phyloP scores from a whole-genome alignment of 768 basidiomycete genomes.

The Lactarius vividus region DNA sequence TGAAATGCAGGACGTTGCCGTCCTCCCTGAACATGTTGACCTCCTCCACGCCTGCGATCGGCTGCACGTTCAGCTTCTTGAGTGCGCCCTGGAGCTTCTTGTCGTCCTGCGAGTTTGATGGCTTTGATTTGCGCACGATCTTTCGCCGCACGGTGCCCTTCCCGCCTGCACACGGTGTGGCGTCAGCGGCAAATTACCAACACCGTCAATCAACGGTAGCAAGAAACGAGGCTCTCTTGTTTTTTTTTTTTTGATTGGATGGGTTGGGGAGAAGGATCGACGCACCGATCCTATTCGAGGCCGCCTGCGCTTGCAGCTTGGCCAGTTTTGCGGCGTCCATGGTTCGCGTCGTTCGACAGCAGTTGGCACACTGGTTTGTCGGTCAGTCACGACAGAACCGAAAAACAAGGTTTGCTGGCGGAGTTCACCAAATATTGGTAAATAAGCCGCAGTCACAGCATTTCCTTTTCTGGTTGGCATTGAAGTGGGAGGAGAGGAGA shows the following conservation, averaged over 20 bases:
- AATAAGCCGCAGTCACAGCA: conserved; percentile 9
- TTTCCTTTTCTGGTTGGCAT: conserved; percentile 13
- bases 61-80: conserved; percentile 97
- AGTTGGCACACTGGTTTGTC: conserved; percentile 29
- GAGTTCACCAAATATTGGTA: conserved; percentile 29
- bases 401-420: conserved; percentile 29
- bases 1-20: conserved; percentile 97
- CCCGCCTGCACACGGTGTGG: conserved; percentile 58
- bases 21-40: conserved; percentile 99
- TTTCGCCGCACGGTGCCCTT: conserved; percentile 98
- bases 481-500: no score
- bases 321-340: conserved; percentile 93
- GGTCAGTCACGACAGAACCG: conserved; percentile 35
- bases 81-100: conserved; percentile 96
- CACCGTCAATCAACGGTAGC: not conserved
- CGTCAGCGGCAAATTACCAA: not conserved
- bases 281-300: conserved; percentile 86
- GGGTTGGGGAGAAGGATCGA: conserved; percentile 5
- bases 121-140: conserved; percentile 87
- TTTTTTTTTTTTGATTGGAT: not conserved
- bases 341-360: conserved; percentile 37
- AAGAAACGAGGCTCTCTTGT: not conserved
- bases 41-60: conserved; percentile 94
- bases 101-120: conserved; percentile 86
- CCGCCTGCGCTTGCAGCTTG: conserved; percentile 87